Base-by-base conservation (phyloP, 805 yeast species). In the Starmerella cellae region DNA sequence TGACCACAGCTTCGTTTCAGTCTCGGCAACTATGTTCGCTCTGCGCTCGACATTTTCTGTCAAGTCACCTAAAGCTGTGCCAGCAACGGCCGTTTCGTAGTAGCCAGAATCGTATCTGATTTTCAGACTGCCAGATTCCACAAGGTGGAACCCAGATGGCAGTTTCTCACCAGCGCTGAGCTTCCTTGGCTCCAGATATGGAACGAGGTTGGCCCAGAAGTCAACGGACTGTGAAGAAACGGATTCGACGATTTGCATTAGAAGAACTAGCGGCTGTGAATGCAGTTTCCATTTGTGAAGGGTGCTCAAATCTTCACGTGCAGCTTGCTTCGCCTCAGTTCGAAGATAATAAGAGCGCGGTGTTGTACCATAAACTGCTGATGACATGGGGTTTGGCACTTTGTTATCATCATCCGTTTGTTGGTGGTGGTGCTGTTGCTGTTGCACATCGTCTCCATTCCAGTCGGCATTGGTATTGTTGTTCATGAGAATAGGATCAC, bases 51-150 rank as follows among this genome's bases (percentile, higher is more conserved):
- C 16, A 16, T 27, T 11, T 17, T 35, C 13, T 29, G 27, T 34
- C 27, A 62, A 52, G 44, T 80, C 84, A 2, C 93, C 91, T 59
- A 79, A 79, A 1, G 82, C 73, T 0, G 88, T 79, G 45, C 80
- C 71, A 4, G 91, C 84, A 41, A 82, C 67, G 27, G 80, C 74
- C 16, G 67, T 55, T 65, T 66, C 63, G 58, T 63, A 75, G 41
- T 42, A 53, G 48, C 69, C 66, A 53, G 69, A 45, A 67, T 74
- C 18, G 32, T 32, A 48, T 32, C 42, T 32, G 5, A 48, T 29
- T 13, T 70, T 77, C 52, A 67, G 60, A 46, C 66, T 67, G 38
- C 84, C 75, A 42, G 70, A 55, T 50, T 75, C 53, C 14, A 49
- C 42, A 18, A 49, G 30, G 17, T 50, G 47, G 23, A 48, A 35